Conservation (phyloP, 2,329 filamentous ascomycete genomes). For the Fonsecaea erecta region DNA sequence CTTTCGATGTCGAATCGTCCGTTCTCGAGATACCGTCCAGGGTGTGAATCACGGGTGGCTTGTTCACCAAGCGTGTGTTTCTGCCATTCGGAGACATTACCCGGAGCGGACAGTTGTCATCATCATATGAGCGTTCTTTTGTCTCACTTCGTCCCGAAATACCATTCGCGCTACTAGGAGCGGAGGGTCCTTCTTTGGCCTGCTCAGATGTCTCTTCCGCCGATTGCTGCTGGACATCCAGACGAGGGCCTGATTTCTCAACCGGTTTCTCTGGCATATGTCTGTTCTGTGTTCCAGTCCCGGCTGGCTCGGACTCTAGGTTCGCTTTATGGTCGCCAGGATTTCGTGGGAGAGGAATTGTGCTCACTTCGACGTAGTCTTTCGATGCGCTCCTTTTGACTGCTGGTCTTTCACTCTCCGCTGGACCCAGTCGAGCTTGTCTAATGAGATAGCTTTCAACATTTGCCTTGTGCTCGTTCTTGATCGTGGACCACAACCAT, state of each 20-base stretch:
- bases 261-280: not conserved
- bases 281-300: not conserved
- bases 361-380: slow-evolving; percentile 24
- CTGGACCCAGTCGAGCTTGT: not conserved
- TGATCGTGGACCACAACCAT: slow-evolving; percentile 86
- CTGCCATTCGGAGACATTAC: slow-evolving; percentile 41
- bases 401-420: not conserved
- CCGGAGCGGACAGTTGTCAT: slow-evolving; percentile 38
- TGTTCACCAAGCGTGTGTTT: slow-evolving; percentile 7
- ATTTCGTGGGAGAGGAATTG: slow-evolving; percentile 20
- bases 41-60: slow-evolving; percentile 21
- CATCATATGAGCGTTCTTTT: slow-evolving; percentile 3
- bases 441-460: slow-evolving; percentile 23
- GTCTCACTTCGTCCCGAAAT: slow-evolving; percentile 13
- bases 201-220: not conserved
- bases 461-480: slow-evolving; percentile 47
- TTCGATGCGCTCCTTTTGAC: not conserved
- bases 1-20: slow-evolving; percentile 11
- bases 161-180: not conserved
- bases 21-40: slow-evolving; percentile 28
- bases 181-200: slow-evolving; percentile 1
- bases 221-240: slow-evolving; percentile 1
- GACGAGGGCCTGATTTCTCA: not conserved
- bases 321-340: not conserved
- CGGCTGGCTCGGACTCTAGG: not conserved